These are phyloP conservation scores for Lentinula novae-zelandiae DNA, from an alignment of 1,284 basidiomycete genomes.

Conservation along the genomic window DNA sequence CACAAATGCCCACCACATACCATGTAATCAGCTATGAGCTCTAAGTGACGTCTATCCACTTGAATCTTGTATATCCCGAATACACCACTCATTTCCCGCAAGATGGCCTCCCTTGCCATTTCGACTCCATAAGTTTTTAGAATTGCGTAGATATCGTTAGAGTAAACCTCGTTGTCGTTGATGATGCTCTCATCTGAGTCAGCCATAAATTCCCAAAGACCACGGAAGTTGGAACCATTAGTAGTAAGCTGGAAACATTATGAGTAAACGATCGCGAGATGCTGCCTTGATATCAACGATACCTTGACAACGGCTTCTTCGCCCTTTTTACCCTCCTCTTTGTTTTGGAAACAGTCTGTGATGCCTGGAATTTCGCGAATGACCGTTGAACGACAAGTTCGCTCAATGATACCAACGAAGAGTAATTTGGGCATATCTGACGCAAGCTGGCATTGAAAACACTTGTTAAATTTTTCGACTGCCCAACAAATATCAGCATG, in stretches of 20 bases:
- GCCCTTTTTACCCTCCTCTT: constrained; percentile 50
- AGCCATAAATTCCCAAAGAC: constrained; percentile 86
- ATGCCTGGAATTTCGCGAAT: constrained; percentile 89
- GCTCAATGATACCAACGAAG: constrained; percentile 88
- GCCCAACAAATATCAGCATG: constrained; percentile 1
- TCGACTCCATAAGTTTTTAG: constrained; percentile 95
- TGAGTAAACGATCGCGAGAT: constrained; percentile 3
- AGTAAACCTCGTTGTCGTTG: constrained; percentile 82
- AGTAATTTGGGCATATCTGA: constrained; percentile 84
- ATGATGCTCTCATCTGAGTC: constrained; percentile 64
- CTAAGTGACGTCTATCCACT: constrained; percentile 92
- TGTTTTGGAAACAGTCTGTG: constrained; percentile 75
- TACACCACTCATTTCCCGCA: constrained; percentile 87
- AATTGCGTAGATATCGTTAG: constrained; percentile 95
- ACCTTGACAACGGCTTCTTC: constrained; percentile 49
- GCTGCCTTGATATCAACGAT: constrained; percentile 16
- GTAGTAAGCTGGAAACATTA: constrained; percentile 58
- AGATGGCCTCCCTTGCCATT: constrained; percentile 91
- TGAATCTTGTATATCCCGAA: constrained; percentile 98
- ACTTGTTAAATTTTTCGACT: constrained; percentile 8
- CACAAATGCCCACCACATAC: constrained; percentile 41
- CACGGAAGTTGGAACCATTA: constrained; percentile 90
- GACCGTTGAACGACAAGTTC: constrained; percentile 78
- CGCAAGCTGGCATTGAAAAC: constrained; percentile 43
- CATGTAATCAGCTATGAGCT: constrained; percentile 99